These are phyloP conservation scores for Colletotrichum abscissum DNA, from an alignment of 2,329 filamentous ascomycete species.

Conservation along the genomic window DNA sequence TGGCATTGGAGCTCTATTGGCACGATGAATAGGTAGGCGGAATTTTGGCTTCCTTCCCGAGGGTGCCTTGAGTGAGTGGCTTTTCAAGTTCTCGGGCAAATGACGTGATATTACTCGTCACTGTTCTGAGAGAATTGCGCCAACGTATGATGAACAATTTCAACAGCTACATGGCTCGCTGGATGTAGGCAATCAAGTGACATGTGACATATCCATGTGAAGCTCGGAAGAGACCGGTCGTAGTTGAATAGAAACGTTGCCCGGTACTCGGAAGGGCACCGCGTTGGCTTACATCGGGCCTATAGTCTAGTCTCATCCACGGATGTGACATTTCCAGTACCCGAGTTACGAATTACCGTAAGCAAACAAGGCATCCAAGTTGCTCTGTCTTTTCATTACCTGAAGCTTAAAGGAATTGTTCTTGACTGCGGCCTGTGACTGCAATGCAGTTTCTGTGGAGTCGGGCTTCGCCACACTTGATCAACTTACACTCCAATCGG, in stretches of 20 bases:
- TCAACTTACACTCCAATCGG: not conserved
- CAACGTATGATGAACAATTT: not conserved
- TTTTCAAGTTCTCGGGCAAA: not conserved
- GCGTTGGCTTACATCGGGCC: not conserved
- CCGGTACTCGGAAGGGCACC: not conserved
- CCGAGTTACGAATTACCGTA: not conserved
- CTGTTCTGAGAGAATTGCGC: too few relatives aligned
- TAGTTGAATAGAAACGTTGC: not conserved
- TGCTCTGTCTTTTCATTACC: not conserved
- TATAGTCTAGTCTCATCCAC: not conserved
- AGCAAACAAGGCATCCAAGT: not conserved
- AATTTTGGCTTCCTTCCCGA: not conserved
- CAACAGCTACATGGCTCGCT: not conserved
- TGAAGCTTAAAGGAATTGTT: not conserved
- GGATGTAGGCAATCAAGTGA: not conserved
- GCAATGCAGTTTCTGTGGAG: not conserved
- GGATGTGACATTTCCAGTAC: not conserved
- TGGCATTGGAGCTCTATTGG: not conserved
- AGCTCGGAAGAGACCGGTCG: not conserved
- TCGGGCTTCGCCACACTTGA: not conserved
- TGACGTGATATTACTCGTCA: not conserved
- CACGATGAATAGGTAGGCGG: not conserved
- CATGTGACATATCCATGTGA: not conserved
- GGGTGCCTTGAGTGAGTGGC: not conserved
- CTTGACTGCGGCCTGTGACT: not conserved